These are phyloP conservation scores for Tricholoma saponaceum DNA, from an alignment of 768 basidiomycete species.

Conservation along the genomic window DNA sequence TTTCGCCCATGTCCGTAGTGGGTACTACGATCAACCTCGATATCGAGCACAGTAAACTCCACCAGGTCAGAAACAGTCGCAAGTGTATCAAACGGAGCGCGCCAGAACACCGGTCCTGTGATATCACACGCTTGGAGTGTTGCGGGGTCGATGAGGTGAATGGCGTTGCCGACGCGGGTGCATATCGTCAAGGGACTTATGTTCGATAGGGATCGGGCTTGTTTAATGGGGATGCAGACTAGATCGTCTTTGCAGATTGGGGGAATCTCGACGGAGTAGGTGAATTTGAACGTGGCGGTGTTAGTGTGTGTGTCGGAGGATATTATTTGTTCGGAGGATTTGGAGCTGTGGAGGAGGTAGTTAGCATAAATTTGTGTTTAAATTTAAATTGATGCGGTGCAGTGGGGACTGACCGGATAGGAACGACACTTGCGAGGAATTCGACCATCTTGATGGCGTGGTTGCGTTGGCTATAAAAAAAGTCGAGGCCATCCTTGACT, in stretches of 20 bases:
- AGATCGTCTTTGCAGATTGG: conserved; percentile 98
- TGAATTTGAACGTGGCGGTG: conserved; percentile 96
- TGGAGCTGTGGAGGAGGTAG: conserved; percentile 50
- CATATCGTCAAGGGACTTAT: conserved; percentile 87
- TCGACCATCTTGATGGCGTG: conserved; percentile 97
- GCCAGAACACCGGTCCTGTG: conserved; percentile 79
- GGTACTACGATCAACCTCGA: conserved; percentile 68
- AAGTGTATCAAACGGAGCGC: conserved; percentile 82
- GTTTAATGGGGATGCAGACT: conserved; percentile 81
- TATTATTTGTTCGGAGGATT: conserved; percentile 91
- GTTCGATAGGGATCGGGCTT: conserved; percentile 80
- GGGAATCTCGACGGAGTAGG: conserved; percentile 95
- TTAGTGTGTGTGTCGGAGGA: conserved; percentile 89
- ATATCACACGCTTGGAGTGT: conserved; percentile 86
- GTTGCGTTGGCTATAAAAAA: conserved; percentile 89
- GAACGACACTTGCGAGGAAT: conserved; percentile 84
- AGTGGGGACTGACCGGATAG: conserved; percentile 75
- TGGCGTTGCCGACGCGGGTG: conserved; percentile 84
- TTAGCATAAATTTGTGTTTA: neutral
- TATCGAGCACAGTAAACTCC: conserved; percentile 93
- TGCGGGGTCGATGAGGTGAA: conserved; percentile 87
- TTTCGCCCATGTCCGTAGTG: neutral
- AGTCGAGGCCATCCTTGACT: conserved; percentile 91
- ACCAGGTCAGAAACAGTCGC: conserved; percentile 81
- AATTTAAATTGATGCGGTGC: neutral